These are phyloP conservation scores for Blastocystis sp. DNA, from an alignment of 352 stramenopile genomes.

Conservation along the genomic window DNA sequence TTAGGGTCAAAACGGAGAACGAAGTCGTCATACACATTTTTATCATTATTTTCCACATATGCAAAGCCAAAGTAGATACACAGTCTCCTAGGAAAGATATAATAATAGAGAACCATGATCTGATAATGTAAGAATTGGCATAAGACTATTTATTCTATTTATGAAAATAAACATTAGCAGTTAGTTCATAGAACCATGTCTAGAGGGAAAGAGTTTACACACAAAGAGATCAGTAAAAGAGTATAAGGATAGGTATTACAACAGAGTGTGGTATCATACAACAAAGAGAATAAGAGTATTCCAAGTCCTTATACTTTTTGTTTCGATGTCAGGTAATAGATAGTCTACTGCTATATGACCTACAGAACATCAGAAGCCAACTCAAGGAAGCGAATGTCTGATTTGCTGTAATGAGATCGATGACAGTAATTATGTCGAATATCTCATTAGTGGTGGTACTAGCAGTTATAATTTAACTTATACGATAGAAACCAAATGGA, in stretches of 20 bases:
- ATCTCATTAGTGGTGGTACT: slow-evolving; percentile 2
- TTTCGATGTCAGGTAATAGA: too few relatives aligned
- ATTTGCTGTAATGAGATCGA: slow-evolving; percentile 17
- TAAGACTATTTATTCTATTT: too few relatives aligned
- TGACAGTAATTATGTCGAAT: slow-evolving; percentile 53
- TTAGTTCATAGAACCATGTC: too few relatives aligned
- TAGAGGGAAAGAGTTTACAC: too few relatives aligned
- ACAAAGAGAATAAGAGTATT: too few relatives aligned
- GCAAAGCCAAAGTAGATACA: neutral
- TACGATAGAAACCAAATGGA: neutral
- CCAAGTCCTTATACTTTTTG: too few relatives aligned
- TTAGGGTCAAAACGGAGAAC: neutral
- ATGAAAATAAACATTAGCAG: too few relatives aligned
- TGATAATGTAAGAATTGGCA: neutral
- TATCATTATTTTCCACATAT: neutral
- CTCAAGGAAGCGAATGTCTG: slow-evolving; percentile 8
- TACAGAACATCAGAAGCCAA: slow-evolving; percentile 43
- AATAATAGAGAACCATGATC: neutral
- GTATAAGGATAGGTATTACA: too few relatives aligned
- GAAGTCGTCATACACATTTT: neutral
- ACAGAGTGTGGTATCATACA: too few relatives aligned
- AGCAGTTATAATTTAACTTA: neutral
- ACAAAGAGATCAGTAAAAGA: too few relatives aligned
- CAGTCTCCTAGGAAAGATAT: neutral
- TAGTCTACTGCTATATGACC: too few relatives aligned